Conservation (phyloP, 2,329 filamentous ascomycete genomes). For the Fusarium cicatricum region DNA sequence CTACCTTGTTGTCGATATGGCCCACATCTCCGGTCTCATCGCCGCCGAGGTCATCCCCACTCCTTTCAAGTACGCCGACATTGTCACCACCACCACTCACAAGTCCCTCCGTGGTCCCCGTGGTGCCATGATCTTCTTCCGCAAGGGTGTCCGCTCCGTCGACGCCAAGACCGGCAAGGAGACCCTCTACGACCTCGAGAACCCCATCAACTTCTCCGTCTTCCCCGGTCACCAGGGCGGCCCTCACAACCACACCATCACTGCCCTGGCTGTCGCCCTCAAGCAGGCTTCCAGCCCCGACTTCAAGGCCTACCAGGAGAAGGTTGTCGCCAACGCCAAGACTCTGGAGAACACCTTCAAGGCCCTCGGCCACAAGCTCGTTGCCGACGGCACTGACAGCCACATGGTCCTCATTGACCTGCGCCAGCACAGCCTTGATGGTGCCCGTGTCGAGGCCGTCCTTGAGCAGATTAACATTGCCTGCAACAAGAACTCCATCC, state of each 20-base stretch:
- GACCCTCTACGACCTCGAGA: constrained; percentile 90
- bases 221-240: constrained; percentile 99
- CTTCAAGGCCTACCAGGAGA: constrained; percentile 93
- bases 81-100: constrained; percentile 98
- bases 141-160: constrained; percentile 90
- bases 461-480: constrained; percentile 99
- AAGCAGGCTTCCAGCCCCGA: constrained; percentile 92
- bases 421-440: constrained; percentile 85
- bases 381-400: constrained; percentile 94
- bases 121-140: constrained; percentile 99
- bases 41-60: constrained; percentile 92
- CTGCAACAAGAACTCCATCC: constrained; percentile 99
- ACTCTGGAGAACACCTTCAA: constrained; percentile 86
- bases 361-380: constrained; percentile 90
- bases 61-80: constrained; percentile 90
- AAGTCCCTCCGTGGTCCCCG: constrained; percentile 97
- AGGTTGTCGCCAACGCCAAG: constrained; percentile 93
- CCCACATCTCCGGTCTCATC: constrained; percentile 96
- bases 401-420: constrained; percentile 97
- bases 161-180: constrained; percentile 92
- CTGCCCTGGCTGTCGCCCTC: constrained; percentile 90
- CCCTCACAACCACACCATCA: constrained; percentile 99
- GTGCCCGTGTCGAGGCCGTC: constrained; percentile 93
- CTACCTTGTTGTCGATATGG: constrained; percentile 97
- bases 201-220: constrained; percentile 97